Evolutionary conservation across 306 rosid genomes (phyloP), one percentile per base, ranked within the genome.

Genomic region (Biancaea sappan): DNA sequence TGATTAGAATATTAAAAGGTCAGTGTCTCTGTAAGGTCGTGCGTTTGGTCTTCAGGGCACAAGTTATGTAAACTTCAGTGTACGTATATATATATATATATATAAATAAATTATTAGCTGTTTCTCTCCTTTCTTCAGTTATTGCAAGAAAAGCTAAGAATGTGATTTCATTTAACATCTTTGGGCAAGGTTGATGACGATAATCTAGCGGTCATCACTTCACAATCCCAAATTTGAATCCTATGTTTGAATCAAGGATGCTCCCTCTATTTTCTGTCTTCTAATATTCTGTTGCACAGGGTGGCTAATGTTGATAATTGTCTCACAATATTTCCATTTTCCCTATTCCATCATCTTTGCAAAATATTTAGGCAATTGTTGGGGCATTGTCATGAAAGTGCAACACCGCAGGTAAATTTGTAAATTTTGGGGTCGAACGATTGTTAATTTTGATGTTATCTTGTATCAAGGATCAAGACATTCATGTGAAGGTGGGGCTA

Each of bases 21-120:
- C 77, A 35, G 74, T 61, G 69, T 78, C 80, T 62, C 16, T 69
- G 75, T 82, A 71, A 74, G 67, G 74, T 59, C 69, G 16, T 41
- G 48, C 38, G 11, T 25, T 37, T 74, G 43, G 74, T 64, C 25
- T 59, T 15, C 35, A 56, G 57, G 59, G 67, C 56, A 35, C 50
- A 63, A 47, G 56, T 47, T 54, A 48, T 83, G 69, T 65, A 57
- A 64, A 58, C 8, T 69, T 46, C 21, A 8, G 43, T 13, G 12
- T 5, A 38, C 69, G 64, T 47, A 47, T 76, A 66, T 76, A 77
- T 60, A 78, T 52, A 71, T 47, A 47, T 76, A 66, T 76, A 77
- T 60, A 78, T 52, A 71, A 64, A 72, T 62, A 51, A 51, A 61
- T 38, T 70, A 69, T 50, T 21, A 37, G 63, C 35, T 72, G 19